Conservation (phyloP, 495 filamentous ascomycete species). For the Penicillium psychrofluorescens region DNA sequence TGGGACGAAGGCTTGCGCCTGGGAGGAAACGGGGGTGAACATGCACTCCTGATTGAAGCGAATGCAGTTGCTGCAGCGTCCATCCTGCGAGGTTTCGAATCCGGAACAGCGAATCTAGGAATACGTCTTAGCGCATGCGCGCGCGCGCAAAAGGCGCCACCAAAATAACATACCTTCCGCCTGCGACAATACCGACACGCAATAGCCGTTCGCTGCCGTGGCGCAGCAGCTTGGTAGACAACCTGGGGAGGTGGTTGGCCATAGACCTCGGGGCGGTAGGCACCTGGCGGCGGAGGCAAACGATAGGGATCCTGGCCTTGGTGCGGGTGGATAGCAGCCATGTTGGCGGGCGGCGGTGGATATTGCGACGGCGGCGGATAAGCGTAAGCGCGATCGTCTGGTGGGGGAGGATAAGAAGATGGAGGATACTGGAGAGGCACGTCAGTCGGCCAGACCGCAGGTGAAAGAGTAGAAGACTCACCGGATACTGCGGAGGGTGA, state of each 20-base stretch:
- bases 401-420: conserved; percentile 21
- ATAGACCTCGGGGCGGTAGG: conserved; percentile 40
- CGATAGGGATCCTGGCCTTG: conserved; percentile 33
- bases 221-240: conserved; percentile 60
- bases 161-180: conserved; percentile 59
- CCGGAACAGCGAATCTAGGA: conserved; percentile 76
- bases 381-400: conserved; percentile 30
- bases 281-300: conserved; percentile 32
- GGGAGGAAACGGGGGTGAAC: conserved; percentile 77
- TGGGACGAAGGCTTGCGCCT: conserved; percentile 77
- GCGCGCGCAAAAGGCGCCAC: no score
- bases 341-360: conserved; percentile 21
- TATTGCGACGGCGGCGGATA: conserved; percentile 24
- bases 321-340: conserved; percentile 34
- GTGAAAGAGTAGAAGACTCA: conserved; percentile 17
- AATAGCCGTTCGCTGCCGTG: conserved; percentile 74
- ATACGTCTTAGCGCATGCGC: neutral
- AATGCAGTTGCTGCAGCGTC: conserved; percentile 71
- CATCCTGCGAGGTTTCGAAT: conserved; percentile 70
- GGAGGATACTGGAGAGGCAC: conserved; percentile 25
- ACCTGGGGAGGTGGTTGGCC: conserved; percentile 40
- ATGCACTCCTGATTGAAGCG: conserved; percentile 81
- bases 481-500: conserved; percentile 31
- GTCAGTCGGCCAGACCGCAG: neutral
- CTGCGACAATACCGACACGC: conserved; percentile 78